Evolutionary conservation across 768 basidiomycete species (phyloP).

Genomic region (Paxillus ammoniavirescens): DNA sequence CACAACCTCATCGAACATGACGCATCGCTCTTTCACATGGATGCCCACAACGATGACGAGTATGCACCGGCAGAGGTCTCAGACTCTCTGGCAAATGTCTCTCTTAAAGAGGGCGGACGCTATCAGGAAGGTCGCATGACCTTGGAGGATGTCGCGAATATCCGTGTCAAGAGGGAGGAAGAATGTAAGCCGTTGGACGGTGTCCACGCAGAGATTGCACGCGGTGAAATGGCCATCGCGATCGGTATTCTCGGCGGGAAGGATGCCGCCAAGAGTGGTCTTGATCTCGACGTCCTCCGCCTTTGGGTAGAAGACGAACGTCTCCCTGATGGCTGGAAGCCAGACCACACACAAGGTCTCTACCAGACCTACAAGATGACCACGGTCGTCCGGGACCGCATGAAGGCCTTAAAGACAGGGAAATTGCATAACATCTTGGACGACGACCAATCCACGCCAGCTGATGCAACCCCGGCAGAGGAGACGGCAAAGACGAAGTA

Average conservation of each 20-base stretch:
- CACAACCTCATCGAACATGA: conserved; percentile 58
- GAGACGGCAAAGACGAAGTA: conserved; percentile 18
- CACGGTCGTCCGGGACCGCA: conserved; percentile 25
- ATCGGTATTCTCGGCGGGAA: conserved; percentile 45
- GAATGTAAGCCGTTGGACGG: conserved; percentile 39
- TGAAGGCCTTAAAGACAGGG: conserved; percentile 20
- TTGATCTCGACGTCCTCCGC: conserved; percentile 45
- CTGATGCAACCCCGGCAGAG: background rate
- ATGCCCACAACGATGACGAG: conserved; percentile 39
- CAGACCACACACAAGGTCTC: conserved; percentile 29
- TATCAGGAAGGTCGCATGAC: conserved; percentile 30
- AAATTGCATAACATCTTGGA: conserved; percentile 20
- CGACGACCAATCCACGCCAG: conserved; percentile 1
- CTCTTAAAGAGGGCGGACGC: conserved; percentile 34
- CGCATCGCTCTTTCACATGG: conserved; percentile 54
- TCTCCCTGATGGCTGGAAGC: conserved; percentile 42
- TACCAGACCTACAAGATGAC: conserved; percentile 30
- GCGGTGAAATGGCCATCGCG: conserved; percentile 67
- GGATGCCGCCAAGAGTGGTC: conserved; percentile 38
- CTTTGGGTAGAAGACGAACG: conserved; percentile 53
- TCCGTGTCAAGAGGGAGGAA: conserved; percentile 52
- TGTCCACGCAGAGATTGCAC: conserved; percentile 58
- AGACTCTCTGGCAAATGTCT: conserved; percentile 35
- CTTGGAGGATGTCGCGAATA: conserved; percentile 41
- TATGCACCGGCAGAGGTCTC: conserved; percentile 46